Conservation (phyloP, 305 asterid genomes). For the Stenogyne calaminthoides region DNA sequence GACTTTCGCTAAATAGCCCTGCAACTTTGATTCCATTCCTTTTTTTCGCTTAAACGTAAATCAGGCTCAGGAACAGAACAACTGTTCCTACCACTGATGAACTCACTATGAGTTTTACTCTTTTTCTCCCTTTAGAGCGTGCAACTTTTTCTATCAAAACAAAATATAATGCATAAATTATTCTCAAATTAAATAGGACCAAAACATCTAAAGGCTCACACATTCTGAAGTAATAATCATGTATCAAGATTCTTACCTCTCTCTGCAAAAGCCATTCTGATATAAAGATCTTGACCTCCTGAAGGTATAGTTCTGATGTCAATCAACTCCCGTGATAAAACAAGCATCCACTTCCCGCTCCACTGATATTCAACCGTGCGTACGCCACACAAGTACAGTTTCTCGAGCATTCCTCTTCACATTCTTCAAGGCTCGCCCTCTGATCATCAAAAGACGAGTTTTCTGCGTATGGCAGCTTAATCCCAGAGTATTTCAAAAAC, state of each 20-base stretch:
- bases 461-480: neutral
- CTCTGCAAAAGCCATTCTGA: constrained; percentile 7
- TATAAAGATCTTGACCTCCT: neutral
- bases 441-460: neutral
- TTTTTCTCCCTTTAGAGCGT: neutral
- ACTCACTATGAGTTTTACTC: neutral
- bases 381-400: neutral
- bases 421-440: neutral
- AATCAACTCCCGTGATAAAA: constrained; percentile 29
- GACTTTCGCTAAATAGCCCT: too few relatives aligned
- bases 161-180: neutral
- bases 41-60: neutral
- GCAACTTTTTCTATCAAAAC: neutral
- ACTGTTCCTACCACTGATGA: neutral
- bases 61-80: neutral
- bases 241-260: neutral
- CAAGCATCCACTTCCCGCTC: constrained; percentile 37
- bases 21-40: neutral
- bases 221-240: neutral
- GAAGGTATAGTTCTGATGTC: neutral
- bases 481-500: neutral
- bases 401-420: neutral
- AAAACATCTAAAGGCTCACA: too few relatives aligned
- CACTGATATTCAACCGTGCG: constrained; percentile 33
- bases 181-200: neutral